phyloP scores from a whole-genome alignment of 441 rosid genomes.

The Populus trichocarpa region DNA sequence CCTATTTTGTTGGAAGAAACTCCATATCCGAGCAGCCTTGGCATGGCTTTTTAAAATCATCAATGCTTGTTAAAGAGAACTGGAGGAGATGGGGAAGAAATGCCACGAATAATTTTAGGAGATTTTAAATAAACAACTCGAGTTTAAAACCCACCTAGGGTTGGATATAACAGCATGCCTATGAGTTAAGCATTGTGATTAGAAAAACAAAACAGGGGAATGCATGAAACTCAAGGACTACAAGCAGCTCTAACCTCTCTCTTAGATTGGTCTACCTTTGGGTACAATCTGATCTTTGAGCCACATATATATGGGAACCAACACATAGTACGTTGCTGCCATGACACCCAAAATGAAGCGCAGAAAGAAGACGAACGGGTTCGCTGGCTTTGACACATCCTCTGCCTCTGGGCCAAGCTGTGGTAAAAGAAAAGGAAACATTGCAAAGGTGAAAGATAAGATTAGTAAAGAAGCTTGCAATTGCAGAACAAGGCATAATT shows the following conservation, averaged over 20 bases:
- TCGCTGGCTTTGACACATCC: conserved; percentile 71
- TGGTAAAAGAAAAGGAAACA: conserved; percentile 3
- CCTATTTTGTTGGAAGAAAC: neutral
- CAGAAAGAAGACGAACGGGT: conserved; percentile 52
- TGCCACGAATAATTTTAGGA: neutral
- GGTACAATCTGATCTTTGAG: conserved; percentile 82
- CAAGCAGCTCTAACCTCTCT: neutral
- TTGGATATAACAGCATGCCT: neutral
- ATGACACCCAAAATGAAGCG: conserved; percentile 69
- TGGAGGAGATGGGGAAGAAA: neutral
- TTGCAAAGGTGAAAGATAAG: neutral
- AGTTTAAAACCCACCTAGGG: neutral
- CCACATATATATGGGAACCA: conserved; percentile 94
- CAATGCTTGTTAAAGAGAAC: neutral
- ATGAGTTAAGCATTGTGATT: neutral
- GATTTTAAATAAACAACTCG: neutral
- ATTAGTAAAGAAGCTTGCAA: neutral
- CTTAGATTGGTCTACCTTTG: conserved; percentile 66
- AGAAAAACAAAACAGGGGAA: neutral
- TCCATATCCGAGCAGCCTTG: neutral
- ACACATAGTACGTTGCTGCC: conserved; percentile 73
- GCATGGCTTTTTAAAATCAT: neutral
- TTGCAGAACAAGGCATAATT: neutral
- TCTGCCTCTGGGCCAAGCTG: conserved; percentile 90
- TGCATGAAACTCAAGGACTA: neutral